Conservation (phyloP, 2,329 filamentous ascomycete genomes). For the Pseudonectria foliicola region DNA sequence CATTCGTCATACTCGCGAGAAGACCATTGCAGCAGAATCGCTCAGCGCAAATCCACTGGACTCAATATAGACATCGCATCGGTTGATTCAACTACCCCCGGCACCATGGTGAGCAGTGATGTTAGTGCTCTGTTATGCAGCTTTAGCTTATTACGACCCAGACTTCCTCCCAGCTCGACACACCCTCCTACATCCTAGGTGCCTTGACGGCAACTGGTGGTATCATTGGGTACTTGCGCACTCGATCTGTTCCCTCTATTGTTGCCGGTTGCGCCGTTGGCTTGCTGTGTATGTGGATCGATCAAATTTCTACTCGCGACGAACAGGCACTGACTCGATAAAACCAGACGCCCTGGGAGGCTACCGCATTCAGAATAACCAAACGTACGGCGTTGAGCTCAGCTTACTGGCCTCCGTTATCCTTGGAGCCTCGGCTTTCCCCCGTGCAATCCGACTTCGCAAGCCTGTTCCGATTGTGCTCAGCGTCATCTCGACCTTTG, state of each 20-base stretch:
- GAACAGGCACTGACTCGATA: conserved; percentile 3
- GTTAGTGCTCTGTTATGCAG: too few species aligned
- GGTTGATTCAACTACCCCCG: too few species aligned
- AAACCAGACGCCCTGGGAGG: conserved; percentile 67
- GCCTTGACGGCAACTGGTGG: conserved; percentile 80
- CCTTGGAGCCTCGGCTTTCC: conserved; percentile 76
- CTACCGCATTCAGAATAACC: conserved; percentile 66
- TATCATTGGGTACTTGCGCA: conserved; percentile 76
- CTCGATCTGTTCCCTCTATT: conserved; percentile 79
- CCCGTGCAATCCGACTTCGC: conserved; percentile 71
- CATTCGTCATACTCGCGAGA: neutral
- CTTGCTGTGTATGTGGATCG: conserved; percentile 44
- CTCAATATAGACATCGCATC: too few species aligned
- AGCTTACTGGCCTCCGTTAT: conserved; percentile 83
- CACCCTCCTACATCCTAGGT: conserved; percentile 71
- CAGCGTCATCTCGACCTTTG: conserved; percentile 71
- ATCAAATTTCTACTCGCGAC: neutral
- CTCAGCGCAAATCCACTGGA: conserved; percentile 1
- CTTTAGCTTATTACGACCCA: too few species aligned
- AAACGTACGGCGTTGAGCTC: conserved; percentile 79
- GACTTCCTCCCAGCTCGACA: conserved; percentile 24
- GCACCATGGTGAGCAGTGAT: too few species aligned
- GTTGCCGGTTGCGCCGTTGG: conserved; percentile 81
- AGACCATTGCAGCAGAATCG: neutral
- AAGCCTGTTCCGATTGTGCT: conserved; percentile 82